These are phyloP conservation scores for Coniferiporia weirii DNA, from an alignment of 1,284 basidiomycete genomes.

Conservation along the genomic window DNA sequence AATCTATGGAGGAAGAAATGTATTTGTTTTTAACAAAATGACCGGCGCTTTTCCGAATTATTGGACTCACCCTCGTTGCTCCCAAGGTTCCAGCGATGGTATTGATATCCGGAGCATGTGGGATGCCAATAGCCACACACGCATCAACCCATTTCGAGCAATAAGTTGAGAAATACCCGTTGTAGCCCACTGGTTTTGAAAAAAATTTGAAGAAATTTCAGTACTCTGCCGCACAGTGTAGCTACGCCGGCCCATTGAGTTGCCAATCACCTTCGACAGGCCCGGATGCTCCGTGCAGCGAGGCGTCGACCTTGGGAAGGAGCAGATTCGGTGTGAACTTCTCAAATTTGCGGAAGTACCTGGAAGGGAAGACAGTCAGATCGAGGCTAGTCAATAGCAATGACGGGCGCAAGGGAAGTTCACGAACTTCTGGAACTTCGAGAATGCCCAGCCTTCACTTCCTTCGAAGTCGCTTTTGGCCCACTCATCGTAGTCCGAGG, in stretches of 20 bases:
- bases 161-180: conserved; percentile 12
- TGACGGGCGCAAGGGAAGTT: not conserved
- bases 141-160: conserved; percentile 17
- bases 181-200: conserved; percentile 13
- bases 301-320: conserved; percentile 16
- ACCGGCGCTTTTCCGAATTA: not conserved
- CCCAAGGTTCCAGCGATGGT: conserved; percentile 20
- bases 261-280: conserved; percentile 11
- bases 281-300: conserved; percentile 11
- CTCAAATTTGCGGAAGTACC: conserved; percentile 22
- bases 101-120: conserved; percentile 19
- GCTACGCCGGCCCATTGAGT: too few relatives aligned
- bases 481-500: conserved; percentile 69
- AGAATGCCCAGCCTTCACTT: conserved; percentile 55
- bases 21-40: not conserved
- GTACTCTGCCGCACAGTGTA: too few relatives aligned
- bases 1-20: conserved; percentile 4
- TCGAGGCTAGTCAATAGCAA: too few relatives aligned
- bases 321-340: conserved; percentile 15
- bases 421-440: conserved; percentile 41
- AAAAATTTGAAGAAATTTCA: too few relatives aligned
- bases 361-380: not conserved
- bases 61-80: conserved; percentile 20
- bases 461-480: conserved; percentile 49
- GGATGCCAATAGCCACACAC: conserved; percentile 18